A percentile compares a stretch with the other conserved stretches of the same genome.
Evolutionary conservation across 2,329 filamentous ascomycete species (phyloP).

Genomic region (Diaporthe longicolla): DNA sequence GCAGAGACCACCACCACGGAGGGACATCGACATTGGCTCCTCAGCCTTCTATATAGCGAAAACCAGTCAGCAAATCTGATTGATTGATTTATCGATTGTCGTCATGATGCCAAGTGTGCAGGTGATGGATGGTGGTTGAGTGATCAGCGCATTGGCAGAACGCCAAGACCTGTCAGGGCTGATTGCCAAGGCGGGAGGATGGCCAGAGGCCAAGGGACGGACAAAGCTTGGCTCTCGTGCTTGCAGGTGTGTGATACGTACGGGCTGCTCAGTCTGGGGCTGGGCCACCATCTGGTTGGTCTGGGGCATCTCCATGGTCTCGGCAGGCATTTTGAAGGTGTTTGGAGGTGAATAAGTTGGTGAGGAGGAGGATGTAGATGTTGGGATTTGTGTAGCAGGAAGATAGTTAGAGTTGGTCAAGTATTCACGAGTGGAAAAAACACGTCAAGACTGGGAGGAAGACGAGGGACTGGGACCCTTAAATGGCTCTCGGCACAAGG

Average conservation of each 20-base stretch:
- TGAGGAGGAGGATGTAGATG: not conserved
- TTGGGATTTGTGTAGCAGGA: not conserved
- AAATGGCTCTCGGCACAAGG: slow-evolving; percentile 19
- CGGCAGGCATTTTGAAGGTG: slow-evolving; percentile 38
- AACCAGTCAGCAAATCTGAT: not conserved
- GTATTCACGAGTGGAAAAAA: slow-evolving; percentile 5
- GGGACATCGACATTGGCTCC: slow-evolving; percentile 46
- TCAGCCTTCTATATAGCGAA: slow-evolving; percentile 37
- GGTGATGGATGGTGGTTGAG: not conserved
- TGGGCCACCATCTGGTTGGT: slow-evolving; percentile 43
- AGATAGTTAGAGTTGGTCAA: not conserved
- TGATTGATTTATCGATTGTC: not conserved
- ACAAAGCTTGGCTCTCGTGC: slow-evolving; percentile 23
- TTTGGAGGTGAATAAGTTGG: not conserved
- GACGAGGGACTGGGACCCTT: slow-evolving; percentile 20
- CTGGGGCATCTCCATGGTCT: slow-evolving; percentile 42
- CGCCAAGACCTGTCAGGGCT: slow-evolving; percentile 18
- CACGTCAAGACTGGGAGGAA: not conserved
- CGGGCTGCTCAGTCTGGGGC: slow-evolving; percentile 47
- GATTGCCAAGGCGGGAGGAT: slow-evolving; percentile 38
- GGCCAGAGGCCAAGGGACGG: slow-evolving; percentile 28
- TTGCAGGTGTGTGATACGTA: slow-evolving; percentile 42
- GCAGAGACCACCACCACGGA: slow-evolving; percentile 47
- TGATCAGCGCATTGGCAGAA: slow-evolving; percentile 10
- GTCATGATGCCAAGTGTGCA: not conserved